These are phyloP conservation scores for Lupinus albus DNA, from an alignment of 306 rosid genomes.

Conservation along the genomic window DNA sequence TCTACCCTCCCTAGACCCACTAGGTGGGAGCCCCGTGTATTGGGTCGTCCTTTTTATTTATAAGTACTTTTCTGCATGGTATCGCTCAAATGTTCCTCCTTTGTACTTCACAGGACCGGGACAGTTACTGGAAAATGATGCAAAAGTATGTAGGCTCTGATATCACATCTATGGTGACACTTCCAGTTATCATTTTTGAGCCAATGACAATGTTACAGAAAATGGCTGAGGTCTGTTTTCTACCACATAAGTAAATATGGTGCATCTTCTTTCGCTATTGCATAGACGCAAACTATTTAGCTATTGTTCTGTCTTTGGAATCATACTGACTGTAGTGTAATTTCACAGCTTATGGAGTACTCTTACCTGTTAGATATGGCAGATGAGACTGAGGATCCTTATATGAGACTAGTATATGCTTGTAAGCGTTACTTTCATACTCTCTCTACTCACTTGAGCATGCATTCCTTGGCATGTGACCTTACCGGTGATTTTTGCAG, in stretches of 20 bases:
- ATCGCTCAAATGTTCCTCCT: slow-evolving; percentile 32
- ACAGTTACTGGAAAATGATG: slow-evolving; percentile 97
- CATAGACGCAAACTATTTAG: slow-evolving; percentile 25
- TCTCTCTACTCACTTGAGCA: background rate
- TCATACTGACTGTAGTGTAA: slow-evolving; percentile 16
- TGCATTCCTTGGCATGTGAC: slow-evolving; percentile 34
- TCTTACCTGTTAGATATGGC: slow-evolving; percentile 84
- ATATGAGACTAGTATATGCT: slow-evolving; percentile 86
- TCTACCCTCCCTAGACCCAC: no score
- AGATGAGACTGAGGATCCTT: slow-evolving; percentile 88
- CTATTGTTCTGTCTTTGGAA: slow-evolving; percentile 22
- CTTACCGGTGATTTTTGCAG: slow-evolving; percentile 55
- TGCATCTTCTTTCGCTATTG: slow-evolving; percentile 24
- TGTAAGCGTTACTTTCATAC: slow-evolving; percentile 50
- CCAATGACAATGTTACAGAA: slow-evolving; percentile 95
- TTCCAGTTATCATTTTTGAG: slow-evolving; percentile 93
- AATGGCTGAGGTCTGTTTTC: slow-evolving; percentile 86
- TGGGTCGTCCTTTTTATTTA: no score
- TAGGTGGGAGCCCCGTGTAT: no score
- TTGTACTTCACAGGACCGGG: slow-evolving; percentile 66
- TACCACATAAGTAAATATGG: slow-evolving; percentile 9
- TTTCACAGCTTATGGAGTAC: slow-evolving; percentile 90
- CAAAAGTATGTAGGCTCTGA: slow-evolving; percentile 89
- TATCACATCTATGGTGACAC: slow-evolving; percentile 93
- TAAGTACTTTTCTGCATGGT: slow-evolving; percentile 22